Conservation (phyloP, 768 basidiomycete species). For the Lactarius quietus region DNA sequence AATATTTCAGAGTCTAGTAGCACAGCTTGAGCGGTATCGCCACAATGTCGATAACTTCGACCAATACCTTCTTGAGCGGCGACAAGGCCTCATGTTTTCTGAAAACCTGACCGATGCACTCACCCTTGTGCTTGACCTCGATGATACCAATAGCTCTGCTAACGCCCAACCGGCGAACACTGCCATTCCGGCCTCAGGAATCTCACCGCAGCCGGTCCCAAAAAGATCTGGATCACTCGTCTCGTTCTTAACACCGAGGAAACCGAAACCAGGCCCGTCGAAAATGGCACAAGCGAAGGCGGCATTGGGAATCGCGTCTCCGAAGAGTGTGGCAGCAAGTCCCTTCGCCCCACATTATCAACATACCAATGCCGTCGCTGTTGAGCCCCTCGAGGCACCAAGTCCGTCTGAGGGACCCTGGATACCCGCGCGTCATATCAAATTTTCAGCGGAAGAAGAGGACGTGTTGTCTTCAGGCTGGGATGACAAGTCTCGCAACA, state of each 20-base stretch:
- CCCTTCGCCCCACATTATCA: constrained; percentile 87
- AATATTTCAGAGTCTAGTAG: constrained; percentile 75
- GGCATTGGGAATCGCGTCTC: constrained; percentile 43
- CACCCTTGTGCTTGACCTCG: constrained; percentile 63
- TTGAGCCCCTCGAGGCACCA: constrained; percentile 67
- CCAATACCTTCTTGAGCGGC: constrained; percentile 75
- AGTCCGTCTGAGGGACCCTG: constrained; percentile 58
- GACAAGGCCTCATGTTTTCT: constrained; percentile 85
- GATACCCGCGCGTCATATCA: constrained; percentile 50
- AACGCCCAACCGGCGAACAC: constrained; percentile 28
- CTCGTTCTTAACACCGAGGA: constrained; percentile 78
- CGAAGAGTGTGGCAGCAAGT: constrained; percentile 55
- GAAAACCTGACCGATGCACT: constrained; percentile 92
- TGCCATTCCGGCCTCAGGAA: constrained; percentile 35
- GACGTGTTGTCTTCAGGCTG: constrained; percentile 62
- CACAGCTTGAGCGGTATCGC: constrained; percentile 80
- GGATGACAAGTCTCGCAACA: constrained; percentile 36
- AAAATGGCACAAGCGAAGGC: constrained; percentile 31
- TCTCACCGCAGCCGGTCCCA: constrained; percentile 47
- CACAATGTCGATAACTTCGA: constrained; percentile 75
- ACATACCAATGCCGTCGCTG: constrained; percentile 62
- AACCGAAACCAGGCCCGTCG: constrained; percentile 44
- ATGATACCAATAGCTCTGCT: constrained; percentile 36
- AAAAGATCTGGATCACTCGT: constrained; percentile 60
- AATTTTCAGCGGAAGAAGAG: constrained; percentile 61